Evolutionary conservation across 352 stramenopile species (phyloP).

Genomic region (Phytophthora pseudosyringae): DNA sequence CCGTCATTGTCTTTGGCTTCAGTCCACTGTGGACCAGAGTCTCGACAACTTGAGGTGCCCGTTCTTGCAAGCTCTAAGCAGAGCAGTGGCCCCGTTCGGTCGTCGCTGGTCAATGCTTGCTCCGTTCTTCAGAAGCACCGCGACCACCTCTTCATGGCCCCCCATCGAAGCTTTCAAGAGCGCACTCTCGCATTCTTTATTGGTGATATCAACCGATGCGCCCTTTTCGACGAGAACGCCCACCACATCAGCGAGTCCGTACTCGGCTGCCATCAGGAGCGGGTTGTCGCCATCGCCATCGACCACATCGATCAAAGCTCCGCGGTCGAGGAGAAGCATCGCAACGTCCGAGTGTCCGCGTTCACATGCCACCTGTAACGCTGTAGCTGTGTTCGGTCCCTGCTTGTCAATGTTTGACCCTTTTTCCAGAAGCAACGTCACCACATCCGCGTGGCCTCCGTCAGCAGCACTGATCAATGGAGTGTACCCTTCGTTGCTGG

Average conservation of each 20-base stretch:
- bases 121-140: constrained; percentile 10
- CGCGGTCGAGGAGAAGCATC: constrained; percentile 10
- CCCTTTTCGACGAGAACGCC: constrained; percentile 2
- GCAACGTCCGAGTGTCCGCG: neutral
- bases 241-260: constrained; percentile 4
- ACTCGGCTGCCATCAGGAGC: constrained; percentile 8
- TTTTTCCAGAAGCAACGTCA: constrained; percentile 10
- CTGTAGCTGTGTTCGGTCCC: neutral
- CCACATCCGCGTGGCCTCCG: constrained; percentile 2
- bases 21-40: constrained; percentile 10
- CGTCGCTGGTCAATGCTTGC: constrained; percentile 1
- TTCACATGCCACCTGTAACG: constrained; percentile 10
- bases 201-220: constrained; percentile 7
- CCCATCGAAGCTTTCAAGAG: constrained; percentile 8
- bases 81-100: constrained; percentile 3
- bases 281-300: constrained; percentile 13
- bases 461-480: constrained; percentile 3
- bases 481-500: neutral
- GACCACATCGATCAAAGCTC: constrained; percentile 3
- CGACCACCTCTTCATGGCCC: constrained; percentile 6
- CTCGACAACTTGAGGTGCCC: constrained; percentile 12
- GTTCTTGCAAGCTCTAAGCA: constrained; percentile 8
- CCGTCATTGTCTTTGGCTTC: neutral
- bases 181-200: constrained; percentile 3
- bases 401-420: constrained; percentile 14